Evolutionary conservation across 2,329 filamentous ascomycete species (phyloP).

Genomic region (Talaromyces sp.): DNA sequence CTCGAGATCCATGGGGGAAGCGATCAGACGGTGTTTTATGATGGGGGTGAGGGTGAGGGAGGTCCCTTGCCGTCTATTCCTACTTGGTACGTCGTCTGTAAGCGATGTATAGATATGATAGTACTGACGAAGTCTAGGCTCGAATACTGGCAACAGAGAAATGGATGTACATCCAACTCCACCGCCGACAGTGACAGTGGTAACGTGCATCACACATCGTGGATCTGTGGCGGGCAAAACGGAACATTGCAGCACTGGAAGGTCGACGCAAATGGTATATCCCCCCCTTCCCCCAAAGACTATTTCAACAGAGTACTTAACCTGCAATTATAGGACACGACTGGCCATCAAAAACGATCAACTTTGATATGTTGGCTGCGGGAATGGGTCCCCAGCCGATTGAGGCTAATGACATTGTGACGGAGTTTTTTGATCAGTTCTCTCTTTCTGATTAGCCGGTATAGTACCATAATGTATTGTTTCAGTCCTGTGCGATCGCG

Average conservation of each 20-base stretch:
- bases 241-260: slow-evolving; percentile 48
- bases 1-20: slow-evolving; percentile 53
- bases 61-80: slow-evolving; percentile 48
- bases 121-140: slow-evolving; percentile 10
- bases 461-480: neutral
- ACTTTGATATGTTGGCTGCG: slow-evolving; percentile 46
- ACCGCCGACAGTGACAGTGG: slow-evolving; percentile 38
- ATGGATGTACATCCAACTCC: slow-evolving; percentile 36
- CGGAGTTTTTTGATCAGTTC: slow-evolving; percentile 47
- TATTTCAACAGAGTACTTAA: too few species aligned
- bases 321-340: slow-evolving; percentile 38
- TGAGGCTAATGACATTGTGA: slow-evolving; percentile 46
- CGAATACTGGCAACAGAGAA: slow-evolving; percentile 44
- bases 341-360: slow-evolving; percentile 49
- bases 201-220: slow-evolving; percentile 46
- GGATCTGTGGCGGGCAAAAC: slow-evolving; percentile 41
- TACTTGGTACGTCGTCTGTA: slow-evolving; percentile 31
- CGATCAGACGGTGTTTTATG: slow-evolving; percentile 50
- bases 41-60: slow-evolving; percentile 45
- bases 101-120: slow-evolving; percentile 25
- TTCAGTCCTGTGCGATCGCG: neutral
- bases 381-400: slow-evolving; percentile 45
- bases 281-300: too few species aligned
- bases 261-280: slow-evolving; percentile 46
- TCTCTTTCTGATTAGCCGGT: slow-evolving; percentile 1